A percentile compares a stretch with the other conserved stretches of the same genome.
These are phyloP conservation scores for Ceratocystis smalleyi DNA, from an alignment of 2,329 filamentous ascomycete genomes.

Conservation along the genomic window DNA sequence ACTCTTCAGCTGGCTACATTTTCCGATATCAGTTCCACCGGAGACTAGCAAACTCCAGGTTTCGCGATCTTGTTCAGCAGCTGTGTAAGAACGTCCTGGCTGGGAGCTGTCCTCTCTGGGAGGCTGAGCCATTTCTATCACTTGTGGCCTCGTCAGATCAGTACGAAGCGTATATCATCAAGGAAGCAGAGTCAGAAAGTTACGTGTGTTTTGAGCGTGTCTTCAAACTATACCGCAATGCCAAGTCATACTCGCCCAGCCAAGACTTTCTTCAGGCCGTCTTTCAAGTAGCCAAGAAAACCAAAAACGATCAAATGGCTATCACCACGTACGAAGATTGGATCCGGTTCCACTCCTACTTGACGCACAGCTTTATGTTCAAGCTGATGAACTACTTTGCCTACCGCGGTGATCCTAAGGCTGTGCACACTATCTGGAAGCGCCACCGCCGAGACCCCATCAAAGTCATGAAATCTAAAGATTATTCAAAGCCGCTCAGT, in stretches of 20 bases:
- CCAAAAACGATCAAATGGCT: background rate
- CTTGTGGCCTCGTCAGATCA: background rate
- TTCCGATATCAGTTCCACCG: conserved; percentile 11
- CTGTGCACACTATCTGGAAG: conserved; percentile 12
- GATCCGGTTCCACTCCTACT: background rate
- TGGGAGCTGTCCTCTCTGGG: conserved; percentile 8
- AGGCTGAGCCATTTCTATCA: conserved; percentile 4
- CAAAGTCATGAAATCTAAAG: background rate
- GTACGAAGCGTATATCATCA: conserved; percentile 8
- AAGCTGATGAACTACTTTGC: conserved; percentile 12
- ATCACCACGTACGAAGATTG: conserved; percentile 8
- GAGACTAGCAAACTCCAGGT: conserved; percentile 7
- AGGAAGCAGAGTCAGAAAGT: background rate
- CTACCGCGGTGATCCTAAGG: conserved; percentile 9
- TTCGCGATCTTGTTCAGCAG: conserved; percentile 11
- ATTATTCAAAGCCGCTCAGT: background rate
- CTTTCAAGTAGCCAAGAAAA: background rate
- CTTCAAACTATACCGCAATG: conserved; percentile 1
- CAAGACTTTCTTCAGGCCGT: background rate
- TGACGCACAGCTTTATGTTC: conserved; percentile 1
- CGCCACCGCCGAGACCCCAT: conserved; percentile 3
- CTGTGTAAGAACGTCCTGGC: conserved; percentile 4
- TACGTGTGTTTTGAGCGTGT: background rate
- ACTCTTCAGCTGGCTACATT: conserved; percentile 11
- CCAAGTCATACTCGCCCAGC: conserved; percentile 3